A percentile compares a stretch with the other conserved stretches of the same genome.
These are phyloP conservation scores for Dimargaris cristalligena DNA, from an alignment of 192 early-diverging fungal species.

Conservation along the genomic window DNA sequence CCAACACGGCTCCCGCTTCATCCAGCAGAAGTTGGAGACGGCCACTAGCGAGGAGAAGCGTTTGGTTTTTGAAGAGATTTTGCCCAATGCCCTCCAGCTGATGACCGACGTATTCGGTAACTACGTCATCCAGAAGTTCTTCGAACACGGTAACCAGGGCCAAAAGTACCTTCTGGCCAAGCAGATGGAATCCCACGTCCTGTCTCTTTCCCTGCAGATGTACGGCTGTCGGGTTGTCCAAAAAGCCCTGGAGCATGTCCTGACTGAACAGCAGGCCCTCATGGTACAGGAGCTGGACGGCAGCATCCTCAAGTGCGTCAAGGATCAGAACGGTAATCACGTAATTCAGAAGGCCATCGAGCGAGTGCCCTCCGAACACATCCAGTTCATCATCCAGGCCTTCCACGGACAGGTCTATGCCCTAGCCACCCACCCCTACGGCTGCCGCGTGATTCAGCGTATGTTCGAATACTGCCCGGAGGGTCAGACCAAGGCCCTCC, in stretches of 20 bases:
- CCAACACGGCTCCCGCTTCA: constrained; percentile 96
- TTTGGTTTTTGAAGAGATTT: constrained; percentile 90
- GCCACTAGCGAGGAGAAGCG: constrained; percentile 88
- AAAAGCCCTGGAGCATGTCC: constrained; percentile 91
- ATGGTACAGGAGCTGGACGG: constrained; percentile 88
- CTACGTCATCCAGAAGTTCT: constrained; percentile 99
- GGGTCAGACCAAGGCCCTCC: constrained; percentile 56
- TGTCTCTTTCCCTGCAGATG: constrained; percentile 93
- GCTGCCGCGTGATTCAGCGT: constrained; percentile 95
- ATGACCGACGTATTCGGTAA: constrained; percentile 99
- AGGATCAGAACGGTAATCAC: constrained; percentile 99
- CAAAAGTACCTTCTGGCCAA: constrained; percentile 86
- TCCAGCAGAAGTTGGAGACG: constrained; percentile 95
- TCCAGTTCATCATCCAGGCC: constrained; percentile 91
- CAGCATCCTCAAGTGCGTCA: constrained; percentile 93
- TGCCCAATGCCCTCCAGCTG: constrained; percentile 74
- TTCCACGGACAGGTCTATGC: constrained; percentile 94
- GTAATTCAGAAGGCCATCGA: constrained; percentile 99
- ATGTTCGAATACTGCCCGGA: constrained; percentile 99
- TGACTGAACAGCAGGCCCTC: constrained; percentile 74
- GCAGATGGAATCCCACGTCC: constrained; percentile 92
- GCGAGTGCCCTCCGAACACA: constrained; percentile 80
- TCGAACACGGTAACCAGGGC: constrained; percentile 89
- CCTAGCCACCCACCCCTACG: constrained; percentile 95
- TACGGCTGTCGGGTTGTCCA: constrained; percentile 99